phyloP scores from a whole-genome alignment of 2,329 filamentous ascomycete genomes.

The Trichoderma semiorbis region DNA sequence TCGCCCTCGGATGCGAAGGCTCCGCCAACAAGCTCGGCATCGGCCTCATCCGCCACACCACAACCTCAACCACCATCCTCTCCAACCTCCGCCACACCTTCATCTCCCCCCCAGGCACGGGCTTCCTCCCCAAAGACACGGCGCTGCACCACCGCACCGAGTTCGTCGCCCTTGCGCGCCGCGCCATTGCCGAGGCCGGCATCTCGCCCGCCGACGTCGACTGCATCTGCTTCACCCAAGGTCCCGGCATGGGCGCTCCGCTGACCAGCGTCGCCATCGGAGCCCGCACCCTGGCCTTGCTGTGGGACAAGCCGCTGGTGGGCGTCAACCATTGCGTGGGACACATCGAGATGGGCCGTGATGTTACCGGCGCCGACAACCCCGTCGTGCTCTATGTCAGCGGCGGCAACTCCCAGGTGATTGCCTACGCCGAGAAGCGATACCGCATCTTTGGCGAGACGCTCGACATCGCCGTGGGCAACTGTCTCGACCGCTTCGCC shows the following conservation, averaged over 20 bases:
- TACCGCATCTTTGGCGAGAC: conserved; percentile 99
- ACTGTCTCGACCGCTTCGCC: conserved; percentile 94
- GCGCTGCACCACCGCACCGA: conserved; percentile 85
- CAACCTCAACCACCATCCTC: conserved; percentile 61
- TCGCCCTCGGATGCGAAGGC: conserved; percentile 70
- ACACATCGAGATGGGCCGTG: conserved; percentile 96
- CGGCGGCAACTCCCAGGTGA: conserved; percentile 96
- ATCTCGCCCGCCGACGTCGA: conserved; percentile 65
- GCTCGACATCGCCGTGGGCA: conserved; percentile 94
- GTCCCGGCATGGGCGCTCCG: conserved; percentile 94
- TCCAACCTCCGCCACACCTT: conserved; percentile 95
- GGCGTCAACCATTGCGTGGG: conserved; percentile 98
- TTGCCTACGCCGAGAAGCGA: conserved; percentile 88
- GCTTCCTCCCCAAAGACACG: conserved; percentile 95
- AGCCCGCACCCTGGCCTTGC: conserved; percentile 72
- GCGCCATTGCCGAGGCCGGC: conserved; percentile 69
- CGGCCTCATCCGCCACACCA: conserved; percentile 80
- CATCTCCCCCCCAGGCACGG: conserved; percentile 83
- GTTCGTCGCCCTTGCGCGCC: conserved; percentile 77
- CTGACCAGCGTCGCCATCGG: conserved; percentile 82
- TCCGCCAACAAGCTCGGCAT: conserved; percentile 98
- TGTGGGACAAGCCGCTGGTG: conserved; percentile 87
- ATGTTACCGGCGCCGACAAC: conserved; percentile 85
- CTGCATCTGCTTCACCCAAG: conserved; percentile 93
- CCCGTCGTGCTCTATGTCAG: conserved; percentile 95